Conservation (phyloP, 495 filamentous ascomycete genomes). For the Diplogelasinospora grovesii region DNA sequence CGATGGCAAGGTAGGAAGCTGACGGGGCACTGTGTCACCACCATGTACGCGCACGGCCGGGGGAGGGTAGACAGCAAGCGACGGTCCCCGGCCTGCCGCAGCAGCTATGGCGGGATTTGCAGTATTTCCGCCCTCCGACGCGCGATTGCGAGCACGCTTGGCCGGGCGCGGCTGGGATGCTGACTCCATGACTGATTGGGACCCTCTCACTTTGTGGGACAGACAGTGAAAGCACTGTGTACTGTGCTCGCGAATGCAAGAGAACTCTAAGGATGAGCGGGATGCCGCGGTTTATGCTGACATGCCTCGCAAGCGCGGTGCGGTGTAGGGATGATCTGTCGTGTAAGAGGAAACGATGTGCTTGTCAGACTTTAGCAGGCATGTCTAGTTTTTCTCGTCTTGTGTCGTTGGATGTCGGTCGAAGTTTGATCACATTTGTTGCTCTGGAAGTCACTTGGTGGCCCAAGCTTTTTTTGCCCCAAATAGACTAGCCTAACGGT, state of each 20-base stretch:
- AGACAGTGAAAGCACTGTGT: neutral
- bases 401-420: no score
- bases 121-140: slow-evolving; percentile 23
- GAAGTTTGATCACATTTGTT: no score
- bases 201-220: neutral
- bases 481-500: no score
- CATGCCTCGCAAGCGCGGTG: no score
- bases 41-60: slow-evolving; percentile 24
- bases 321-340: no score
- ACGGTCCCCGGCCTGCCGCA: slow-evolving; percentile 16
- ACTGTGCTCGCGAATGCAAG: neutral
- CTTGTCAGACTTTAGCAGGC: no score
- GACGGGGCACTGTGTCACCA: slow-evolving; percentile 25
- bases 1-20: slow-evolving; percentile 21
- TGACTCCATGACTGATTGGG: slow-evolving; percentile 7
- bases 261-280: no score
- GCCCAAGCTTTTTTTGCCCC: no score
- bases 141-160: slow-evolving; percentile 20
- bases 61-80: slow-evolving; percentile 10
- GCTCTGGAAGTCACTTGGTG: no score
- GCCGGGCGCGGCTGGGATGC: slow-evolving; percentile 24
- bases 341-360: no score
- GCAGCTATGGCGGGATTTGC: slow-evolving; percentile 12
- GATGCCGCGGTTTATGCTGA: no score
- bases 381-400: no score